Evolutionary conservation across 768 basidiomycete species (phyloP), one percentile per base, ranked within the genome.

Genomic region (Hygrophorus pudorinus): DNA sequence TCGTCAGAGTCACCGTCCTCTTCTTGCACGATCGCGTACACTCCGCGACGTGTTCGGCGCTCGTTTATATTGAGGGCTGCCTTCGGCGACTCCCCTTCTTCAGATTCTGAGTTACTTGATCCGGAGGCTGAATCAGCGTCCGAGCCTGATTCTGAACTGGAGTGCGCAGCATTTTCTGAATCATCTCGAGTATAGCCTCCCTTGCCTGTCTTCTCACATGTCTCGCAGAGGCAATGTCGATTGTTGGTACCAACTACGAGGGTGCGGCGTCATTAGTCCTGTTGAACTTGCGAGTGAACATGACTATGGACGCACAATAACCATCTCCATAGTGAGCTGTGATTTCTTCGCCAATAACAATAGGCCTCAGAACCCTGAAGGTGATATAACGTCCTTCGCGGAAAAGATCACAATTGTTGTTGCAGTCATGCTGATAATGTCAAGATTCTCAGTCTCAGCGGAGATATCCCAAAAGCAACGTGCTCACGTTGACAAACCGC

Each of bases 261-360:
- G 50, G 12, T 34, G 27, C 29, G 32, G 49, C 36, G 48, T 47
- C 40, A 49, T 51, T 41, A n/a, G n/a, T n/a, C n/a, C n/a, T n/a
- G 48, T 50, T 47, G 49, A 50, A 54, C 53, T 42, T 50, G 39
- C 48, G 48, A 49, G 14, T 40, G 43, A 48, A 33, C 38, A 38
- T 51, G 13, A 50, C 45, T 12, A 18, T 20, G 21, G 34, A 78
- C 85, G 65, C 59, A 91, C 87, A 91, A 61, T 91, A 91, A 37
- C 84, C 84, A 63, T 90, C 85, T 36, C 89, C 88, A 56, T 91
- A 91, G 59, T 88, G 85, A 34, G 88, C 88, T 24, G 87, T 88
- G 37, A 91, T 82, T 62, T 91, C 88, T 62, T 91, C 87, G 27
- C 87, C 88, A 18, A 83, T 65, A 34, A 72, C 69, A 55, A 91